These are phyloP conservation scores for Chlorencoelia australis DNA, from an alignment of 2,329 filamentous ascomycete genomes.

Conservation along the genomic window DNA sequence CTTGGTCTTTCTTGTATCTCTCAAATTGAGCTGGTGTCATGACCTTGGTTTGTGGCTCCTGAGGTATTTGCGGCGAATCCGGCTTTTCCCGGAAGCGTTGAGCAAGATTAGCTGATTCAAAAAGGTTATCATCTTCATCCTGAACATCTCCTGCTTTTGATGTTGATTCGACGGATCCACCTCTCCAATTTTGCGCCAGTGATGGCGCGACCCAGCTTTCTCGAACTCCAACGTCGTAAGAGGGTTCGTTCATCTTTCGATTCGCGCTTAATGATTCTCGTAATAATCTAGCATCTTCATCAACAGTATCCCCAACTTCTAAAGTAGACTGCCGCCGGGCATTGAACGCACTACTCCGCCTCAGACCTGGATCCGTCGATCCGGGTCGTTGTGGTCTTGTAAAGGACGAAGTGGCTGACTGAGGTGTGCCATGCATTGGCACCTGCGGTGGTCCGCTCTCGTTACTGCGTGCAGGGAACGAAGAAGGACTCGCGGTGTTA, in stretches of 20 bases:
- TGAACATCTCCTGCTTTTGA: constrained; percentile 18
- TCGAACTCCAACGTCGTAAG: constrained; percentile 13
- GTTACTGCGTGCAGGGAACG: constrained; percentile 16
- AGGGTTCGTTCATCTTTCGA: constrained; percentile 19
- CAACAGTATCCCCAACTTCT: constrained; percentile 19
- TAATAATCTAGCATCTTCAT: constrained; percentile 26
- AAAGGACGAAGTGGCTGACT: constrained; percentile 1
- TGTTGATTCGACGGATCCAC: constrained; percentile 13
- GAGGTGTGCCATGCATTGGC: constrained; percentile 6
- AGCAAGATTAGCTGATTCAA: constrained; percentile 21
- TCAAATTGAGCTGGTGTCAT: constrained; percentile 90
- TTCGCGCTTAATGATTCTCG: constrained; percentile 25
- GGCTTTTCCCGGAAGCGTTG: constrained; percentile 20
- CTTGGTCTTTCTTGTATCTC: constrained; percentile 65
- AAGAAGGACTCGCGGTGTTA: constrained; percentile 13
- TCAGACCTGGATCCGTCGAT: constrained; percentile 13
- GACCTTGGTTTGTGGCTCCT: constrained; percentile 55
- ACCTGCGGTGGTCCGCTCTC: constrained; percentile 3
- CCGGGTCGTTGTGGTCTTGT: constrained; percentile 7
- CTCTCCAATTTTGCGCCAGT: constrained; percentile 11
- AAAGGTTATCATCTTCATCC: constrained; percentile 22
- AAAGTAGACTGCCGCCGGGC: constrained; percentile 21
- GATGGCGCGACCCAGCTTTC: constrained; percentile 23
- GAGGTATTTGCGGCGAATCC: constrained; percentile 7
- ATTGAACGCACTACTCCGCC: constrained; percentile 23